Percentiles rank a stretch among this genome's conserved stretches.
Evolutionary conservation across 1,284 basidiomycete genomes (phyloP).

Genomic region (Moesziomyces globuligerus): DNA sequence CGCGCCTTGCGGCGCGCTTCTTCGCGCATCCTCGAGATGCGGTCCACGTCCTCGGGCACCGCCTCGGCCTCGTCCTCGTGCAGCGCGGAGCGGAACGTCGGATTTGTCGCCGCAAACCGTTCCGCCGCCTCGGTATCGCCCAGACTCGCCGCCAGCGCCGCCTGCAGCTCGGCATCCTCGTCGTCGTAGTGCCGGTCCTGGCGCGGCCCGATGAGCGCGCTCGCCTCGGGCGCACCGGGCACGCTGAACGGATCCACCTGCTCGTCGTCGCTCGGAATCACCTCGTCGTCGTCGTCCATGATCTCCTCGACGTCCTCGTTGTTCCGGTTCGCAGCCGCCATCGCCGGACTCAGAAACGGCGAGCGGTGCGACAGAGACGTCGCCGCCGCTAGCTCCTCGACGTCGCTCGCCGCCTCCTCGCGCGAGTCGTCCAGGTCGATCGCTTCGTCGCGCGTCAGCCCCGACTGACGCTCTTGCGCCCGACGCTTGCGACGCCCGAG

Average conservation of each 20-base stretch:
- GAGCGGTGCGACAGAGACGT: constrained; percentile 33
- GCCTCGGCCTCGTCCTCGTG: constrained; percentile 20
- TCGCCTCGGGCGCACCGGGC: constrained; percentile 44
- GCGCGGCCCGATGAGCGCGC: constrained; percentile 38
- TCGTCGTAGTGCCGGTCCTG: constrained; percentile 57
- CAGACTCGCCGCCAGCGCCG: constrained; percentile 57
- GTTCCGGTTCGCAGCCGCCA: constrained; percentile 38
- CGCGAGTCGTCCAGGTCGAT: constrained; percentile 43
- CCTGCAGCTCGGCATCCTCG: constrained; percentile 60
- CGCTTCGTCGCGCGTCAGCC: constrained; percentile 36
- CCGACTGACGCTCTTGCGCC: constrained; percentile 43
- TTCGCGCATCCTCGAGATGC: constrained; percentile 51
- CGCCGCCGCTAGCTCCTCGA: constrained; percentile 25
- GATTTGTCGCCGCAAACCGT: constrained; percentile 18
- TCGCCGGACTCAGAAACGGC: constrained; percentile 45
- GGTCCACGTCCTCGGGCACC: constrained; percentile 53
- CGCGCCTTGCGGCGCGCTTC: constrained; percentile 44
- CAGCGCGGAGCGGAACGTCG: constrained; percentile 1
- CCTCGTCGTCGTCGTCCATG: constrained; percentile 40
- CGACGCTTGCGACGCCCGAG: constrained; percentile 30
- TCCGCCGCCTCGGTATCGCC: constrained; percentile 41
- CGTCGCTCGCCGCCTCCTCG: constrained; percentile 19
- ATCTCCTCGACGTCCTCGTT: constrained; percentile 49
- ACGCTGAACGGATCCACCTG: constrained; percentile 43
- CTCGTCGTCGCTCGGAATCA: constrained; percentile 41